phyloP scores from a whole-genome alignment of 441 rosid species.

The Hura crepitans region DNA sequence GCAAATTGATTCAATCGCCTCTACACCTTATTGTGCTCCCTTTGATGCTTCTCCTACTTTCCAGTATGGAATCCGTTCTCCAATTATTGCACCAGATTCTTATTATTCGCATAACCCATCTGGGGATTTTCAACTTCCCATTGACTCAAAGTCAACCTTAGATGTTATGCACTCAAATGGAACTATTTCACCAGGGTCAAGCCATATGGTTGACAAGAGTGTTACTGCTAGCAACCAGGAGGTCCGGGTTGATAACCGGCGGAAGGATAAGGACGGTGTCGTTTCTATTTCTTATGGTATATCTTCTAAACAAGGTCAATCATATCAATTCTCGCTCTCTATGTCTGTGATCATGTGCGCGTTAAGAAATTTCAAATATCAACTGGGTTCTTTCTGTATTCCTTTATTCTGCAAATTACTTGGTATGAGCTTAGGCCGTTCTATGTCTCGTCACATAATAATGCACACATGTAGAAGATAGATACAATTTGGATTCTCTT shows the following conservation, averaged over 20 bases:
- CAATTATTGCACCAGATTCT: not conserved
- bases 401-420: not conserved
- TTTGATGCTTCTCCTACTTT: not conserved
- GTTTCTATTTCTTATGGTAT: slow-evolving; percentile 2
- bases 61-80: not conserved
- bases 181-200: not conserved
- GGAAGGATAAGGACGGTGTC: not conserved
- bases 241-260: not conserved
- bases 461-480: too few relatives aligned
- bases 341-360: not conserved
- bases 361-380: not conserved
- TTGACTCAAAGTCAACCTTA: not conserved
- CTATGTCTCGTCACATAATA: not conserved
- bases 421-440: not conserved
- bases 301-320: slow-evolving; percentile 25
- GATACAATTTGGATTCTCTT: too few relatives aligned
- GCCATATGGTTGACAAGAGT: not conserved
- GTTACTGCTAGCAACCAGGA: too few relatives aligned
- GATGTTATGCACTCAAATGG: not conserved
- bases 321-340: not conserved
- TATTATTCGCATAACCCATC: not conserved
- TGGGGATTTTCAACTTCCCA: not conserved
- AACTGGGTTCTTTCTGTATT: not conserved
- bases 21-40: not conserved
- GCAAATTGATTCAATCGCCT: not conserved